Conservation (phyloP, 2,329 filamentous ascomycete species). For the Trichoderma oligosporum region DNA sequence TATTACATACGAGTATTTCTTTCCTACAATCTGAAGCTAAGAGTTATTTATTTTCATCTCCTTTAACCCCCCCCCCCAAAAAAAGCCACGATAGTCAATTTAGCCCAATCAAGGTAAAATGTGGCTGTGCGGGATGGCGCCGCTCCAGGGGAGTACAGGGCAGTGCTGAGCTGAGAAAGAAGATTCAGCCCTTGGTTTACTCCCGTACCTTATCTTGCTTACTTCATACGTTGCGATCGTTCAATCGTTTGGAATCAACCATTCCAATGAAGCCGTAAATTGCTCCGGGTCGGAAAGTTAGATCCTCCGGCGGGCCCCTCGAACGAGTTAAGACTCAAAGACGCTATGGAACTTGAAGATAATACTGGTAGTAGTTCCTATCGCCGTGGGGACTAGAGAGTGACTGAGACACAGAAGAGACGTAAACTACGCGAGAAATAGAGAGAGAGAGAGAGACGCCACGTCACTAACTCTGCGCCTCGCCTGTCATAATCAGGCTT, state of each 20-base stretch:
- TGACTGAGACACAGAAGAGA: no score
- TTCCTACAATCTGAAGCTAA: no score
- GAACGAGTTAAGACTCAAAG: not conserved
- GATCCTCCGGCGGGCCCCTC: constrained; percentile 15
- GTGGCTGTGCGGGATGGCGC: constrained; percentile 9
- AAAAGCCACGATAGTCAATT: not conserved
- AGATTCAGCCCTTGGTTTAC: no score
- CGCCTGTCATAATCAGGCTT: not conserved
- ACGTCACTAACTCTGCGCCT: constrained; percentile 8
- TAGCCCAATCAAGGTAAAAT: not conserved
- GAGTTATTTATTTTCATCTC: no score
- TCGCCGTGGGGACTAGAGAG: not conserved
- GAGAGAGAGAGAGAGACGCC: not conserved
- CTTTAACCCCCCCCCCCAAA: no score
- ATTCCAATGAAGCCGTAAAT: no score
- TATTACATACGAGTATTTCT: no score
- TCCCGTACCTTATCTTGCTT: no score
- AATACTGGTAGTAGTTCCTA: no score
- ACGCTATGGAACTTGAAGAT: not conserved
- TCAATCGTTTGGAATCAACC: no score
- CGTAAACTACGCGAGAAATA: not conserved
- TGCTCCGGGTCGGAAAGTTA: constrained; percentile 14
- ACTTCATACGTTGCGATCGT: no score
- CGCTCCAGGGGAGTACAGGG: constrained; percentile 6
- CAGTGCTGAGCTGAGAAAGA: no score